Conservation (phyloP, 2,329 filamentous ascomycete genomes). For the Akanthomyces uredinophilus region DNA sequence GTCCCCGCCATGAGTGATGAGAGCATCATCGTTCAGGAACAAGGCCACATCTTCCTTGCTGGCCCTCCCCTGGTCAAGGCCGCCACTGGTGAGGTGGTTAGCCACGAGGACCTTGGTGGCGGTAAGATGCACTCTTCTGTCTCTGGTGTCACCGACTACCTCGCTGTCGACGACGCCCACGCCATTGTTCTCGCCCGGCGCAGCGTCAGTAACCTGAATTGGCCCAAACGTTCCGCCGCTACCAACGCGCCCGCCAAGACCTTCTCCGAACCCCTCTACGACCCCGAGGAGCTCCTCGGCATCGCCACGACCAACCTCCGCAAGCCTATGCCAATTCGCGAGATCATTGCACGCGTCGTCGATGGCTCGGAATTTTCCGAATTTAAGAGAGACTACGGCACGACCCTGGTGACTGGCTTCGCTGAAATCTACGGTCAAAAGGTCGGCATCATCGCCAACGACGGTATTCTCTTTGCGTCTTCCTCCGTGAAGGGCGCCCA, state of each 20-base stretch:
- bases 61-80: conserved; percentile 93
- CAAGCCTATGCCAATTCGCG: conserved; percentile 77
- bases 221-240: conserved; percentile 51
- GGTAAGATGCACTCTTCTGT: conserved; percentile 85
- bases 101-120: conserved; percentile 84
- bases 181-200: conserved; percentile 80
- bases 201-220: conserved; percentile 85
- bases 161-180: conserved; percentile 91
- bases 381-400: conserved; percentile 90
- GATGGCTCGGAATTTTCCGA: conserved; percentile 87
- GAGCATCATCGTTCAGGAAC: conserved; percentile 90
- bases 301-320: conserved; percentile 89
- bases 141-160: conserved; percentile 90
- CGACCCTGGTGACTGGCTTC: conserved; percentile 87
- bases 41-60: conserved; percentile 96
- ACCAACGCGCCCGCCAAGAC: conserved; percentile 32
- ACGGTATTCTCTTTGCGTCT: conserved; percentile 88
- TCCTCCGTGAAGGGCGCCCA: conserved; percentile 91
- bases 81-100: conserved; percentile 88
- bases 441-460: conserved; percentile 92
- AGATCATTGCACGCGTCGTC: conserved; percentile 88
- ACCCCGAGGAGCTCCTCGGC: conserved; percentile 73
- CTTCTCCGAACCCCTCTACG: conserved; percentile 74
- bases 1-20: conserved; percentile 97
- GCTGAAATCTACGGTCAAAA: conserved; percentile 83